Evolutionary conservation across 345 rosid genomes (phyloP), one percentile per base, ranked within the genome.

Genomic region (Populus alba): DNA sequence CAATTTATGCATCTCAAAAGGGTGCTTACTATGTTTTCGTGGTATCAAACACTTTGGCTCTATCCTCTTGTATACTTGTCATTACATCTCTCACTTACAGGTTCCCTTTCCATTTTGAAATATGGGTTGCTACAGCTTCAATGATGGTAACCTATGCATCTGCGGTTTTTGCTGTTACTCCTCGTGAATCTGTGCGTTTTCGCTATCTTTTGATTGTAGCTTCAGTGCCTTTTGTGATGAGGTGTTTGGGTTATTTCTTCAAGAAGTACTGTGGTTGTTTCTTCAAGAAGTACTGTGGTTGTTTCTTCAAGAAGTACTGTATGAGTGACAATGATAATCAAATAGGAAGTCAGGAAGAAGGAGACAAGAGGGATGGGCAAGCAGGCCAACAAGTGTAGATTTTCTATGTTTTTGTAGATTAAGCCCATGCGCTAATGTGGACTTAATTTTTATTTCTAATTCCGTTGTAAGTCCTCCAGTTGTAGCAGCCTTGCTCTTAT

Each of bases 11-110:
- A 0, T 6, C 80, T 33, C 47, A 72, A 17, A 15, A 8, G 4
- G 17, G 6, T 11, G 75, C 82, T 4, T 89, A 78, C 37, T 80
- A 82, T 8, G 61, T 82, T 8, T 85, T 87, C 75, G 6, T 85
- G 66, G 27, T 85, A 18, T 69, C 75, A 1, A 85, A 85, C 80
- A 72, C 71, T 9, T 37, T 71, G 38, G 72, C 75, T 0, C 23
- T 63, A 57, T 66, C 75, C 12, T 7, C 76, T 1, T 84, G 83
- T 0, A 37, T 81, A 6, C 76, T 77, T n/a, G 71, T 81, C 4
- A 71, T 79, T 16, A 41, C 69, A 1, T 78, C 57, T 31, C 66
- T 80, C 45, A 72, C 86, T 12, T 51, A 68, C 67, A 67, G 9
- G 22, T 83, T 71, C 62, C 85, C 86, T 23, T 75, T 83, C n/a